A percentile compares a stretch with the other conserved stretches of the same genome.
These are phyloP conservation scores for Pestalotiopsis sp. DNA, from an alignment of 2,329 filamentous ascomycete genomes.

Conservation along the genomic window DNA sequence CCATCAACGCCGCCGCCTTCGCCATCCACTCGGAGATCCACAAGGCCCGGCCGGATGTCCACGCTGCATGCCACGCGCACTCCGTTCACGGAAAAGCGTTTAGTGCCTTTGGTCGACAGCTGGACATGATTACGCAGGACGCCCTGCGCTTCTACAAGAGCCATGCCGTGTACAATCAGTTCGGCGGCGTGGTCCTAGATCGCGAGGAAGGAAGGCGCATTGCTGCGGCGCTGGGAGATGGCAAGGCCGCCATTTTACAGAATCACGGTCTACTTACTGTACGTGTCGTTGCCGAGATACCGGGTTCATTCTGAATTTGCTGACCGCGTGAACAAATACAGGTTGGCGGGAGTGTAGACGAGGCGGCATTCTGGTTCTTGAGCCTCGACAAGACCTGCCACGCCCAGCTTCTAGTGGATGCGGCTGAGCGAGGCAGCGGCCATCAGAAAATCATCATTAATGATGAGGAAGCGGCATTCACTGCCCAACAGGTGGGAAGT, in stretches of 20 bases:
- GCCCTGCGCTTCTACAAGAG: constrained; percentile 59
- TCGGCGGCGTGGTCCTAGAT: constrained; percentile 62
- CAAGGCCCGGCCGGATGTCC: constrained; percentile 58
- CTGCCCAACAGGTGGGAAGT: constrained; percentile 26
- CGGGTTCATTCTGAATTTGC: neutral
- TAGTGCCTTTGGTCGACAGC: constrained; percentile 54
- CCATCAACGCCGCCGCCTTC: constrained; percentile 61
- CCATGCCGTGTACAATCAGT: constrained; percentile 60
- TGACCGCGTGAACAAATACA: neutral
- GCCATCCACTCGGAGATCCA: constrained; percentile 62
- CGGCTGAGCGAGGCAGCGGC: constrained; percentile 41
- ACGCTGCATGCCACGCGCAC: constrained; percentile 63
- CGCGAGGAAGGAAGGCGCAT: constrained; percentile 60
- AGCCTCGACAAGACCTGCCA: constrained; percentile 64
- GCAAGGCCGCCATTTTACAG: constrained; percentile 57
- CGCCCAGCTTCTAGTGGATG: constrained; percentile 62
- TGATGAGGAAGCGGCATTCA: constrained; percentile 29
- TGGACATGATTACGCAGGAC: constrained; percentile 66
- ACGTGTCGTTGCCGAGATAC: neutral
- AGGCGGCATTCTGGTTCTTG: constrained; percentile 65
- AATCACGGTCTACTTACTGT: constrained; percentile 66
- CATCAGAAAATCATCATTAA: constrained; percentile 28
- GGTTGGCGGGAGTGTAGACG: constrained; percentile 60
- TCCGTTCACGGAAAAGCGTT: constrained; percentile 62
- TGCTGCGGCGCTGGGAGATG: constrained; percentile 55